A percentile compares a stretch with the other conserved stretches of the same genome.
Evolutionary conservation across 768 basidiomycete species (phyloP).

Genomic region (Tricholoma furcatifolium): DNA sequence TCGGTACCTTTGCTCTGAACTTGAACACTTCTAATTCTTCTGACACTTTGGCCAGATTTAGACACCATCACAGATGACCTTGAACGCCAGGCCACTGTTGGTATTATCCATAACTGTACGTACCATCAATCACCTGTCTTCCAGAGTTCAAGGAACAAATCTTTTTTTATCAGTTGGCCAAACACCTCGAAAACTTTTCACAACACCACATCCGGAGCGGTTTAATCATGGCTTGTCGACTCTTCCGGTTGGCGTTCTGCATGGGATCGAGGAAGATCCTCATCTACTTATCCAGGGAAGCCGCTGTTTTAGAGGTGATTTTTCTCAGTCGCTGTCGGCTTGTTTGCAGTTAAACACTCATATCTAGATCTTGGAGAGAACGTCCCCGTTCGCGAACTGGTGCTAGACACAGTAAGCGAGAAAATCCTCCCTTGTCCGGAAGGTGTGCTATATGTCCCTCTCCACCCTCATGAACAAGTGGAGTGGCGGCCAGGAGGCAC

Average conservation of each 20-base stretch:
- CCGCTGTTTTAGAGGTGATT: slow-evolving; percentile 54
- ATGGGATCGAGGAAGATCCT: slow-evolving; percentile 85
- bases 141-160: neutral
- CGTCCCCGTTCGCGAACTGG: slow-evolving; percentile 48
- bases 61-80: slow-evolving; percentile 84
- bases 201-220: slow-evolving; percentile 69
- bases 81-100: slow-evolving; percentile 89
- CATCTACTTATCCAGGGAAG: slow-evolving; percentile 61
- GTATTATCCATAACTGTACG: slow-evolving; percentile 92
- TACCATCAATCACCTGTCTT: neutral
- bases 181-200: slow-evolving; percentile 87
- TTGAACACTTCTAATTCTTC: neutral
- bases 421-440: slow-evolving; percentile 61
- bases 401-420: slow-evolving; percentile 57
- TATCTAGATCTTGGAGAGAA: slow-evolving; percentile 46
- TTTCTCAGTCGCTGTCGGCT: neutral
- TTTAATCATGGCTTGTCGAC: slow-evolving; percentile 69
- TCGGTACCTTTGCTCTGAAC: slow-evolving; percentile 45
- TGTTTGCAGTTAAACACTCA: neutral
- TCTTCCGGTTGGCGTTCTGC: slow-evolving; percentile 66
- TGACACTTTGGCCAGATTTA: slow-evolving; percentile 51
- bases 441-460: slow-evolving; percentile 56
- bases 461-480: slow-evolving; percentile 63
- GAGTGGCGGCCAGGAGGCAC: slow-evolving; percentile 61
- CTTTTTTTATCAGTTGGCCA: slow-evolving; percentile 65